Evolutionary conservation across 805 yeast species (phyloP).

Genomic region (Yamadazyma olivae): DNA sequence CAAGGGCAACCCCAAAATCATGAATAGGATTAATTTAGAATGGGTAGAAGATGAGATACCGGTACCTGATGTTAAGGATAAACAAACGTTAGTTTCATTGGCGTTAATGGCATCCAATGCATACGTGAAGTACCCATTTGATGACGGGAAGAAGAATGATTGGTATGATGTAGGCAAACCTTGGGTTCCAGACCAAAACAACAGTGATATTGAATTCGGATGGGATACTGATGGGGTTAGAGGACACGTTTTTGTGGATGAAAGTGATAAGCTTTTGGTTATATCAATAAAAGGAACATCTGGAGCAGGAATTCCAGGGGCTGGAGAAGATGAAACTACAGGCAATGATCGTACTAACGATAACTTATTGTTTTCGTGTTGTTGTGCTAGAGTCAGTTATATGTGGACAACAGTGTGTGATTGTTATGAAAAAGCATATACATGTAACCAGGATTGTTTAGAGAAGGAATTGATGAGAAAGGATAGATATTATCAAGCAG

Average conservation of each 20-base stretch:
- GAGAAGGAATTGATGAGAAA: slow-evolving; percentile 70
- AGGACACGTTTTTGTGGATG: slow-evolving; percentile 80
- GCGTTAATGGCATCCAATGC: slow-evolving; percentile 92
- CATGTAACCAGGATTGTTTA: slow-evolving; percentile 85
- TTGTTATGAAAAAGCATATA: slow-evolving; percentile 78
- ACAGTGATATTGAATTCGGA: slow-evolving; percentile 65
- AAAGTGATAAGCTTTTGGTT: slow-evolving; percentile 60
- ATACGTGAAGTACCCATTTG: slow-evolving; percentile 70
- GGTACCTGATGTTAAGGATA: slow-evolving; percentile 76
- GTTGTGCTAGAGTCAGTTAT: slow-evolving; percentile 90
- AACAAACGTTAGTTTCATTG: slow-evolving; percentile 65
- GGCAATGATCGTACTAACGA: slow-evolving; percentile 82
- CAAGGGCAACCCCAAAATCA: slow-evolving; percentile 33
- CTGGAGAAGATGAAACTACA: slow-evolving; percentile 64
- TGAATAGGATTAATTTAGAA: slow-evolving; percentile 46
- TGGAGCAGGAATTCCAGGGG: slow-evolving; percentile 61
- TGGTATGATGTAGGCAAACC: slow-evolving; percentile 74
- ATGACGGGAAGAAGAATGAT: slow-evolving; percentile 55
- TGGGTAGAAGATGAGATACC: slow-evolving; percentile 57
- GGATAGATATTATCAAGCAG: slow-evolving; percentile 82
- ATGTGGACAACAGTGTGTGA: slow-evolving; percentile 96
- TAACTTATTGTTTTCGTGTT: slow-evolving; percentile 86
- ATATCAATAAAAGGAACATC: slow-evolving; percentile 89
- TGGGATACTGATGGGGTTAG: slow-evolving; percentile 86
- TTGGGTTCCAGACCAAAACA: slow-evolving; percentile 52